phyloP scores from a whole-genome alignment of 1,284 basidiomycete genomes.

The Puccinia sorghi region DNA sequence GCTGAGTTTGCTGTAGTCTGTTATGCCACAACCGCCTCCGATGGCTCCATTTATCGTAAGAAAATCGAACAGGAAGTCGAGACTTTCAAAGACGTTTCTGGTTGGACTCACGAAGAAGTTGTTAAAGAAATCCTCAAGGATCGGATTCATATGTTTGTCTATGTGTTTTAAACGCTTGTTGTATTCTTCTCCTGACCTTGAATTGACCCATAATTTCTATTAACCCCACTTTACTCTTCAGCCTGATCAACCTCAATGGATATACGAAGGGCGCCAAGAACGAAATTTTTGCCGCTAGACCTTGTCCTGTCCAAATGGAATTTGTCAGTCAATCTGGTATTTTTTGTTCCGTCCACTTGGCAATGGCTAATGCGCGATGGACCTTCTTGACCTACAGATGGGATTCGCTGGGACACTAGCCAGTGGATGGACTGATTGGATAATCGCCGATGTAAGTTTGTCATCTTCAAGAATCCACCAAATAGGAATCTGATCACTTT shows the following conservation, averaged over 20 bases:
- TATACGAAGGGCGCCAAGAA: slow-evolving; percentile 70
- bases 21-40: slow-evolving; percentile 65
- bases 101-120: slow-evolving; percentile 61
- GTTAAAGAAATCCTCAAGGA: slow-evolving; percentile 63
- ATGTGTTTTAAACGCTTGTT: background rate
- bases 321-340: slow-evolving; percentile 58
- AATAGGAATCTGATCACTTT: too few species aligned
- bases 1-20: slow-evolving; percentile 63
- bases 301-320: slow-evolving; percentile 66
- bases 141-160: slow-evolving; percentile 63
- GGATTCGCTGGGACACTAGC: slow-evolving; percentile 66
- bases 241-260: slow-evolving; percentile 66
- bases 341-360: slow-evolving; percentile 1
- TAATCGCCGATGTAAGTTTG: slow-evolving; percentile 59
- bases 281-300: slow-evolving; percentile 67
- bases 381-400: slow-evolving; percentile 56
- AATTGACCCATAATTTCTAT: background rate
- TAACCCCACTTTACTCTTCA: background rate
- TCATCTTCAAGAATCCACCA: background rate
- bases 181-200: background rate
- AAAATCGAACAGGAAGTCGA: slow-evolving; percentile 63
- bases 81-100: slow-evolving; percentile 64
- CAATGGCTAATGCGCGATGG: background rate
- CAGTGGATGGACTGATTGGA: slow-evolving; percentile 67
- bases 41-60: slow-evolving; percentile 63